Conservation (phyloP, 148 eudicot species). For the Chenopodium suecicum region DNA sequence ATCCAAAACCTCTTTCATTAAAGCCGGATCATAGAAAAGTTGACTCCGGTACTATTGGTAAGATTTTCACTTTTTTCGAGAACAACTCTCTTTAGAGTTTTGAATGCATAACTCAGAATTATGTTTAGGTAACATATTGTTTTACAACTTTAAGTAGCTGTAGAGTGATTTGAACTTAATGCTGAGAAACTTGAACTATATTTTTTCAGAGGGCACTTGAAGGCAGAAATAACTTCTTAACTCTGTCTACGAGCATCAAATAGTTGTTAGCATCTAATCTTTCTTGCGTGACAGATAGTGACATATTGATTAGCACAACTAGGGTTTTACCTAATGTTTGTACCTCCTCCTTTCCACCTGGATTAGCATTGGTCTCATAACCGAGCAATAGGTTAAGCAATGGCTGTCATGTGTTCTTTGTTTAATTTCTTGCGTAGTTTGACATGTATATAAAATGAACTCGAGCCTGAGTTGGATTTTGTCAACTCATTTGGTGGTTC, state of each 20-base stretch:
- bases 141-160: not conserved
- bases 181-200: conserved; percentile 2
- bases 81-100: not conserved
- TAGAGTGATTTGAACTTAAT: not conserved
- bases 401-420: not conserved
- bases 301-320: not conserved
- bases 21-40: conserved; percentile 28
- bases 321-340: not conserved
- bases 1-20: conserved; percentile 25
- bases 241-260: not conserved
- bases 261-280: not conserved
- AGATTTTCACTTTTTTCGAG: not conserved
- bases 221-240: not conserved
- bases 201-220: too few relatives aligned
- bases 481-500: too few relatives aligned
- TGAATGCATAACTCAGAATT: not conserved
- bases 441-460: not conserved
- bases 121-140: not conserved
- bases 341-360: too few relatives aligned
- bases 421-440: not conserved
- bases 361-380: not conserved
- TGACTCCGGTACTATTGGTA: conserved; percentile 50
- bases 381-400: not conserved
- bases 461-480: too few relatives aligned
- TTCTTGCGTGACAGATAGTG: not conserved